Evolutionary conservation across 129 eudicot species (phyloP).

Genomic region (Daucus carota): DH1_v3.0 NC_030382.2:40734001-40734500

Average conservation of each 20-base stretch:
- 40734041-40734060: not conserved
- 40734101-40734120: not conserved
- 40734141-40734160: not conserved
- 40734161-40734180: too few relatives aligned
- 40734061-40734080: not conserved
- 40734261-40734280: not conserved
- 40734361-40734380: not conserved
- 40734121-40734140: not conserved
- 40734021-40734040: not conserved
- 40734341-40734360: not conserved
- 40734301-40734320: not conserved
- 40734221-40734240: not conserved
- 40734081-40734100: not conserved
- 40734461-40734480: not conserved
- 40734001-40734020: not conserved
- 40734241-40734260: not conserved
- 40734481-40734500: too few relatives aligned
- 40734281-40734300: not conserved
- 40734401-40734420: too few relatives aligned
- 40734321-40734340: not conserved
- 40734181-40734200: too few relatives aligned
- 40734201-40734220: too few relatives aligned
- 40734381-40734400: not conserved
- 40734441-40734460: too few relatives aligned
- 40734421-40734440: too few relatives aligned